A percentile compares a stretch with the other conserved stretches of the same genome.
These are phyloP conservation scores for Rhipidocladum racemiflorum DNA, from an alignment of 176 grass and related monocot genomes.

Conservation along the genomic window DNA sequence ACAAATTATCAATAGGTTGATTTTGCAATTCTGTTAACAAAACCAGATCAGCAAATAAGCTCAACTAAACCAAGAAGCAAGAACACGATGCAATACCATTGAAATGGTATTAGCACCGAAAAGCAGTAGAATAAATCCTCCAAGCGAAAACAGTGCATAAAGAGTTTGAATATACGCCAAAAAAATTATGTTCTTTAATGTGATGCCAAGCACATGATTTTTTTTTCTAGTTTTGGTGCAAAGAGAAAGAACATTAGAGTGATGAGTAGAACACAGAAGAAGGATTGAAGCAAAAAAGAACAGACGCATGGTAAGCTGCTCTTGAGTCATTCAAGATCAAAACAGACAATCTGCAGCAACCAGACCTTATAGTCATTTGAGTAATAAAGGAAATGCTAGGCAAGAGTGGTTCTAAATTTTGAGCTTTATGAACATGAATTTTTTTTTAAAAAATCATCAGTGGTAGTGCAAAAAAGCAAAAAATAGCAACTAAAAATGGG, in stretches of 20 bases:
- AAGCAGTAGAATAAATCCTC: constrained; percentile 86
- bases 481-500: neutral
- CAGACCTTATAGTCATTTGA: constrained; percentile 8
- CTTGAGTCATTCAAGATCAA: constrained; percentile 63
- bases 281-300: constrained; percentile 89
- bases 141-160: constrained; percentile 75
- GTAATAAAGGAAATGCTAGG: neutral
- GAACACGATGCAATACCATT: too few relatives aligned
- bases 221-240: constrained; percentile 17
- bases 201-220: neutral
- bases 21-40: too few relatives aligned
- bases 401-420: neutral
- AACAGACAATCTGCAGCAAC: constrained; percentile 60
- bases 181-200: constrained; percentile 22
- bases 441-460: neutral
- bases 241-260: constrained; percentile 52
- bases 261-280: constrained; percentile 98
- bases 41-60: too few relatives aligned
- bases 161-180: constrained; percentile 81
- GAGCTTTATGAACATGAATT: neutral
- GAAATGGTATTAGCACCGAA: constrained; percentile 64
- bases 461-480: neutral
- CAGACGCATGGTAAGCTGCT: constrained; percentile 55
- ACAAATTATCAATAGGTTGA: too few relatives aligned
- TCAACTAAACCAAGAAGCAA: too few relatives aligned